phyloP scores from a whole-genome alignment of 176 grass and related monocot species.

The Phoenix roebelenii region DNA sequence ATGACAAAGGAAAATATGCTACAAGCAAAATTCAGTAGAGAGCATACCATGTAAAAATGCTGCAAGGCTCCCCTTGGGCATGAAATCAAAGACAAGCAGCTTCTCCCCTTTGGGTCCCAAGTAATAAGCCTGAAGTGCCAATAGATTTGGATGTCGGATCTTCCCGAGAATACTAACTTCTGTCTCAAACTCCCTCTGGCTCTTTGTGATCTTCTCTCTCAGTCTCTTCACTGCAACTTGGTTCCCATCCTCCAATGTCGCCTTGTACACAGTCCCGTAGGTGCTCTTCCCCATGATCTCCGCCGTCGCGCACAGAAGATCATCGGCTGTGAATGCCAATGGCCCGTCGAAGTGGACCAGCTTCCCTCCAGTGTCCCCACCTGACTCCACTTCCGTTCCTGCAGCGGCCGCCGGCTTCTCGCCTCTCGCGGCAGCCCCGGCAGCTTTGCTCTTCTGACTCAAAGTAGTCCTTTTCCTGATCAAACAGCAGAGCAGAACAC shows the following conservation, averaged over 20 bases:
- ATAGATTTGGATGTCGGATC: slow-evolving; percentile 41
- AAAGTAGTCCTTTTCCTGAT: slow-evolving; percentile 15
- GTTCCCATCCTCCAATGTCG: slow-evolving; percentile 58
- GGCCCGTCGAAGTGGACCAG: slow-evolving; percentile 67
- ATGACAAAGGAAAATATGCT: too few species aligned
- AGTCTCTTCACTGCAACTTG: slow-evolving; percentile 58
- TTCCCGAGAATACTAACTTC: slow-evolving; percentile 47
- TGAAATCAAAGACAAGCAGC: slow-evolving; percentile 57
- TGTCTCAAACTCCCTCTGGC: slow-evolving; percentile 52
- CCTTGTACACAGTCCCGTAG: slow-evolving; percentile 63
- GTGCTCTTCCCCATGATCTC: slow-evolving; percentile 75
- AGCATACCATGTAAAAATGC: slow-evolving; percentile 47
- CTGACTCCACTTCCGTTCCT: slow-evolving; percentile 27
- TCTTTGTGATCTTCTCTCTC: slow-evolving; percentile 74
- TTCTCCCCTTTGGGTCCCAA: slow-evolving; percentile 71
- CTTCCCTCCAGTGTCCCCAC: slow-evolving; percentile 54
- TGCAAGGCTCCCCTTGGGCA: slow-evolving; percentile 53
- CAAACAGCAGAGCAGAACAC: slow-evolving; percentile 54
- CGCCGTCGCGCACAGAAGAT: slow-evolving; percentile 56
- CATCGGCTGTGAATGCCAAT: slow-evolving; percentile 61
- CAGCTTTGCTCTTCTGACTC: slow-evolving; percentile 24
- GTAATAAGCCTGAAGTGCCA: slow-evolving; percentile 51
- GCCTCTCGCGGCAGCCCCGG: slow-evolving; percentile 1
- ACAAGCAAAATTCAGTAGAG: background rate
- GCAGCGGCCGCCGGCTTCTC: slow-evolving; percentile 30